Evolutionary conservation across 83 land plant genomes (phyloP).

Genomic region (Diphasiastrum complanatum): DNA sequence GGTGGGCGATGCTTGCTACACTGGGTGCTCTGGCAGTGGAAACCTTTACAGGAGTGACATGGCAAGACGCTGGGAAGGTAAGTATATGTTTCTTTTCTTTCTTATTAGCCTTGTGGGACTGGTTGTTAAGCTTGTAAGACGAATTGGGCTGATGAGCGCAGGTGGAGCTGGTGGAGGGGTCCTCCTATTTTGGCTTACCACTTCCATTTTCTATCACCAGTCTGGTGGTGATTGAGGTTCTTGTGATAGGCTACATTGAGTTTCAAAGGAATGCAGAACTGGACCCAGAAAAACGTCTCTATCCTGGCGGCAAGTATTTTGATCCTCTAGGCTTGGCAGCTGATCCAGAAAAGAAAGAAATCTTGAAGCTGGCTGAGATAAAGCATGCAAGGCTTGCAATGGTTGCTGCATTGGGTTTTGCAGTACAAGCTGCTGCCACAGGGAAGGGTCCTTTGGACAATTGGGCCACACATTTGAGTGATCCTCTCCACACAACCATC

Average conservation of each 20-base stretch:
- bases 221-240: slow-evolving; percentile 74
- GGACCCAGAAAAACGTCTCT: slow-evolving; percentile 86
- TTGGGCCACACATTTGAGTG: slow-evolving; percentile 95
- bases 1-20: slow-evolving; percentile 96
- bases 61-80: slow-evolving; percentile 99
- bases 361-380: slow-evolving; percentile 81
- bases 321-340: slow-evolving; percentile 85
- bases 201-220: slow-evolving; percentile 80
- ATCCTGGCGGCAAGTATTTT: slow-evolving; percentile 84
- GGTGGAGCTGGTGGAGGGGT: slow-evolving; percentile 88
- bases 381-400: slow-evolving; percentile 98
- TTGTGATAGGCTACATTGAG: slow-evolving; percentile 87
- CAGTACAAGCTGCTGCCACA: slow-evolving; percentile 87
- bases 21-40: slow-evolving; percentile 87
- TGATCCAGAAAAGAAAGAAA: slow-evolving; percentile 82
- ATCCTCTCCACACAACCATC: slow-evolving; percentile 98
- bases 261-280: slow-evolving; percentile 88
- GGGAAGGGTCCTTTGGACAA: slow-evolving; percentile 96
- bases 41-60: slow-evolving; percentile 84
- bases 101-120: neutral
- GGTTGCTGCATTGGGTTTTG: slow-evolving; percentile 87
- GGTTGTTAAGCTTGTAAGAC: too few relatives aligned
- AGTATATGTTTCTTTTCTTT: neutral
- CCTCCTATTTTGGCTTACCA: slow-evolving; percentile 80
- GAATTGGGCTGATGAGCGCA: too few relatives aligned